Evolutionary conservation across 345 rosid species (phyloP).

Genomic region (Ceriops decandra): DNA sequence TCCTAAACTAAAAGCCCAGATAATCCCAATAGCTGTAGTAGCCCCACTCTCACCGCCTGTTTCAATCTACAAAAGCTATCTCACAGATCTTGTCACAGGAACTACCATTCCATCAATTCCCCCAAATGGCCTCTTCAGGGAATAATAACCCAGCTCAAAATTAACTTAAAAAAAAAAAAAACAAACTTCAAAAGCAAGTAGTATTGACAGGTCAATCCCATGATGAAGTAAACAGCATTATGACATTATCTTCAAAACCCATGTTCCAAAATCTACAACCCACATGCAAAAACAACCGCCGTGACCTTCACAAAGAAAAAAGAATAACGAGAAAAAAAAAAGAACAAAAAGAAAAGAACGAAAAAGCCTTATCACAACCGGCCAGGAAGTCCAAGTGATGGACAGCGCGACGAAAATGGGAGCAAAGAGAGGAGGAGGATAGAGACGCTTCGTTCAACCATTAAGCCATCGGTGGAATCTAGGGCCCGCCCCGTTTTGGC

Average conservation of each 20-base stretch:
- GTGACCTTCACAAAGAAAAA: neutral
- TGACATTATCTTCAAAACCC: slow-evolving; percentile 26
- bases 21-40: slow-evolving; percentile 14
- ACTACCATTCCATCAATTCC: slow-evolving; percentile 3
- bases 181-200: neutral
- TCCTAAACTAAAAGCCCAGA: slow-evolving; percentile 6
- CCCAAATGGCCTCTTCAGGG: slow-evolving; percentile 5
- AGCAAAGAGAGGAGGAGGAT: slow-evolving; percentile 33
- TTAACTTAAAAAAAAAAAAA: slow-evolving; percentile 5
- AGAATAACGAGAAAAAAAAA: neutral
- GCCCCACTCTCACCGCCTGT: slow-evolving; percentile 1
- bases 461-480: slow-evolving; percentile 44
- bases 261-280: slow-evolving; percentile 27
- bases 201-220: slow-evolving; percentile 10
- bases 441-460: slow-evolving; percentile 29
- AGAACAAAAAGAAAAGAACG: neutral
- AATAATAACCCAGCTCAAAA: neutral
- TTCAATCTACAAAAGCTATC: neutral
- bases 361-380: slow-evolving; percentile 30
- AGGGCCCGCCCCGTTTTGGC: slow-evolving; percentile 44
- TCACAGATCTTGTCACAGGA: neutral
- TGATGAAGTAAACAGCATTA: slow-evolving; percentile 20
- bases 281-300: slow-evolving; percentile 23
- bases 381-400: slow-evolving; percentile 27
- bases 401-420: slow-evolving; percentile 40